Evolutionary conservation across 2,329 filamentous ascomycete species (phyloP).

Genomic region (Cytospora paraplurivora): DNA sequence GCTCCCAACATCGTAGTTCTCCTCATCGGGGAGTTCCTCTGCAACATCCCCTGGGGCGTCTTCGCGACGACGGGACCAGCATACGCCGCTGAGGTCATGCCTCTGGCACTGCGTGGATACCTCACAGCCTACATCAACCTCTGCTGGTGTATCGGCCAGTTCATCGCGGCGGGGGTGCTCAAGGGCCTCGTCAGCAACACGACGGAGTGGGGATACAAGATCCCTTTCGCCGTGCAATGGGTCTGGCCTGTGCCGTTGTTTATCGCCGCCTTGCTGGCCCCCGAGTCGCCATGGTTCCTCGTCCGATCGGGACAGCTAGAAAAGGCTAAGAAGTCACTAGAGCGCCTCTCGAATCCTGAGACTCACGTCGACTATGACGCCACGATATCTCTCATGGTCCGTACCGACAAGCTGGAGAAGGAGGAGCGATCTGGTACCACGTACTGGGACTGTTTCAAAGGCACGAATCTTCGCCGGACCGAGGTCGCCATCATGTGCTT

Average conservation of each 20-base stretch:
- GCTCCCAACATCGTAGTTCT: slow-evolving; percentile 46
- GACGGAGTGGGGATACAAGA: slow-evolving; percentile 34
- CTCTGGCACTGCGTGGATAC: slow-evolving; percentile 34
- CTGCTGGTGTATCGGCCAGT: slow-evolving; percentile 34
- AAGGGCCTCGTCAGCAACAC: slow-evolving; percentile 29
- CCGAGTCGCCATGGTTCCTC: slow-evolving; percentile 35
- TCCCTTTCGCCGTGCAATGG: slow-evolving; percentile 34
- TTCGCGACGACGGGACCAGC: slow-evolving; percentile 48
- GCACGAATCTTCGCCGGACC: slow-evolving; percentile 49
- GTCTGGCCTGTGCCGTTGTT: slow-evolving; percentile 31
- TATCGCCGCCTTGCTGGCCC: slow-evolving; percentile 30
- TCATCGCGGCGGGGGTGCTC: slow-evolving; percentile 33
- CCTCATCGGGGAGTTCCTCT: slow-evolving; percentile 50
- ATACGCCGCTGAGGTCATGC: slow-evolving; percentile 36
- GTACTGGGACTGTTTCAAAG: slow-evolving; percentile 51
- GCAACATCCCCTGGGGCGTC: slow-evolving; percentile 49
- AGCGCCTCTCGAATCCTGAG: slow-evolving; percentile 35
- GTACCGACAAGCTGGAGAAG: slow-evolving; percentile 50
- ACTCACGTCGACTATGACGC: slow-evolving; percentile 41
- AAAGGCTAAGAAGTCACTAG: slow-evolving; percentile 26
- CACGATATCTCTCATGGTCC: slow-evolving; percentile 45
- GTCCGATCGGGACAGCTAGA: slow-evolving; percentile 26
- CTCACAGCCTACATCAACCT: slow-evolving; percentile 36
- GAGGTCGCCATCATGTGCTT: slow-evolving; percentile 48
- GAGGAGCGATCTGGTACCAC: slow-evolving; percentile 42